Percentiles rank a stretch among this genome's conserved stretches.
These are phyloP conservation scores for Calonectria pauciramosa DNA, from an alignment of 2,329 filamentous ascomycete species.

Conservation along the genomic window DNA sequence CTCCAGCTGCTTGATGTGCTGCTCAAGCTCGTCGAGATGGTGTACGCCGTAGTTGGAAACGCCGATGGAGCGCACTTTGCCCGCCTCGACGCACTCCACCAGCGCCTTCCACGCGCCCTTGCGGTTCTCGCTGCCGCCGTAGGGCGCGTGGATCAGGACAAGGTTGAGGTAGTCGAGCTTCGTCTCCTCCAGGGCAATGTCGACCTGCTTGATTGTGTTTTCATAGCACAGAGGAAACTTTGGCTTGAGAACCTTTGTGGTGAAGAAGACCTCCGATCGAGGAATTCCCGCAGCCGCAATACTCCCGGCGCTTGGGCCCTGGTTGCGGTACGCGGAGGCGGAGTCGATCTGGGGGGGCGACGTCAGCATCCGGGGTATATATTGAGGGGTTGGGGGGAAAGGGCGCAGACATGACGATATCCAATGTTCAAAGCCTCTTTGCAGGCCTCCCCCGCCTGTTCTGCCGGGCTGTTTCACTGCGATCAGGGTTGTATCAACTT, in stretches of 20 bases:
- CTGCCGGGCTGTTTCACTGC: slow-evolving; percentile 43
- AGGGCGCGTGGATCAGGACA: slow-evolving; percentile 73
- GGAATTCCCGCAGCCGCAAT: slow-evolving; percentile 58
- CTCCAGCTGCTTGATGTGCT: slow-evolving; percentile 73
- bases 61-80: slow-evolving; percentile 72
- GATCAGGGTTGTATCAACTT: slow-evolving; percentile 20
- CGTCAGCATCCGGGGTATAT: not conserved
- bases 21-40: slow-evolving; percentile 72
- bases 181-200: slow-evolving; percentile 72
- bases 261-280: slow-evolving; percentile 67
- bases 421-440: slow-evolving; percentile 63
- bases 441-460: slow-evolving; percentile 52
- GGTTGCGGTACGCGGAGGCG: slow-evolving; percentile 66
- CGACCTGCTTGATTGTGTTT: slow-evolving; percentile 73
- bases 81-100: slow-evolving; percentile 73
- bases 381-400: not conserved
- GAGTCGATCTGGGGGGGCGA: slow-evolving; percentile 62
- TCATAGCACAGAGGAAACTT: slow-evolving; percentile 67
- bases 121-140: slow-evolving; percentile 67
- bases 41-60: slow-evolving; percentile 77
- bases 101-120: slow-evolving; percentile 74
- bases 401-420: slow-evolving; percentile 64
- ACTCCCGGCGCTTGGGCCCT: slow-evolving; percentile 61
- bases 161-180: slow-evolving; percentile 78
- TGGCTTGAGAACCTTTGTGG: slow-evolving; percentile 66